Evolutionary conservation across 2,329 filamentous ascomycete species (phyloP), one percentile per base, ranked within the genome.

Genomic region (Grosmannia penicillata): DNA sequence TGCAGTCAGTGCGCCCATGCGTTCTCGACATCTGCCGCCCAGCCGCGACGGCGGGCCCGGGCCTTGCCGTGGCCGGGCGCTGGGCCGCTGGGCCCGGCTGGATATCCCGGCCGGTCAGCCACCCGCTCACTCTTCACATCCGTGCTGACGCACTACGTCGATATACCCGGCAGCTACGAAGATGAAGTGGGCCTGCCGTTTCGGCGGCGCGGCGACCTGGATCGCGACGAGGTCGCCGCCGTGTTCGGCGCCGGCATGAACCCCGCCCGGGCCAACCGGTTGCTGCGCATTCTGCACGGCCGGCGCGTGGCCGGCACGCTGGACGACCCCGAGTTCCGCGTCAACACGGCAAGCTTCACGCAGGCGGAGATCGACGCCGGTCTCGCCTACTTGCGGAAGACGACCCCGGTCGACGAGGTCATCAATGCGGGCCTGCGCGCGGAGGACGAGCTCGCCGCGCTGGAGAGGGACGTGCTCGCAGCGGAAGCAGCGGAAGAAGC

Each of bases 251-350:
- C 60, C 6, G 55, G 57, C 11, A 57, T 75, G 33, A 54, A 58
- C 42, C 51, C 59, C 1, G 45, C 49, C 4, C 49, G 53, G 6
- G 75, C 66, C 17, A 78, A 78, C 50, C 56, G 55, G 32, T 53
- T 78, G 31, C 54, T 79, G 36, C 60, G 61, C 37, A 69, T 78
- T 36, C 54, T 78, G 11, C 75, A 80, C 50, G 75, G 75, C 8
- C 66, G 73, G 26, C 63, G 75, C 29, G 72, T 80, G 18, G 72
- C 75, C 8, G 75, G 75, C 25, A 77, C 74, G 4, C 58, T 79
- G 30, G 65, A 73, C 10, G 75, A 79, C 49, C 74, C 74, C 3
- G 58, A 56, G 5, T 61, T 70, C 34, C 55, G 56, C 26, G 45
- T 56, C 21, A 65, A 72, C 45, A 74, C 70, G 22, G 55, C 54